phyloP scores from a whole-genome alignment of 23 red algal species.

The Chondrus crispus region DNA sequence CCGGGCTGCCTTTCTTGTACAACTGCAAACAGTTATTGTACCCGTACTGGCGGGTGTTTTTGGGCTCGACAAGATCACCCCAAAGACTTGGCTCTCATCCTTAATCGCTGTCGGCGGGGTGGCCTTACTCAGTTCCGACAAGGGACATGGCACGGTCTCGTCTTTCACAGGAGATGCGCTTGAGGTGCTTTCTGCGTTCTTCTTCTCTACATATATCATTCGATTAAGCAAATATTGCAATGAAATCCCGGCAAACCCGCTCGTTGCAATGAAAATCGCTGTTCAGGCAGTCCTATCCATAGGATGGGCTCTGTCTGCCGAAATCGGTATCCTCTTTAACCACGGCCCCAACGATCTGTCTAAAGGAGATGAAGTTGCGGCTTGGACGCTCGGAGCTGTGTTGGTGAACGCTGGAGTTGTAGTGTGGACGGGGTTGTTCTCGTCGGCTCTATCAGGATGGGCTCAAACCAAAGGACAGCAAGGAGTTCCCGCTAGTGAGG shows the following conservation, averaged over 20 bases:
- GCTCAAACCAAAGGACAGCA: constrained; percentile 83
- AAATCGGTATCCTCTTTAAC: not conserved
- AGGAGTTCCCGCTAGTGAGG: constrained; percentile 65
- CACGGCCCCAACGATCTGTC: not conserved
- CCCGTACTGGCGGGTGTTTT: constrained; percentile 69
- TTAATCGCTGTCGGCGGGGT: constrained; percentile 75
- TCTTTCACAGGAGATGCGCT: constrained; percentile 78
- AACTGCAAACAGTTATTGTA: constrained; percentile 92
- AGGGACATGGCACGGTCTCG: constrained; percentile 55
- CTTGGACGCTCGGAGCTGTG: constrained; percentile 47
- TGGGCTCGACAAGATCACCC: constrained; percentile 46
- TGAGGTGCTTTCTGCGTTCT: constrained; percentile 81
- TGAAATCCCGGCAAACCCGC: constrained; percentile 42
- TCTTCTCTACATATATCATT: constrained; percentile 86
- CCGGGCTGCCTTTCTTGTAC: constrained; percentile 86
- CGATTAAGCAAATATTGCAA: constrained; percentile 69
- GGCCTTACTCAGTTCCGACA: constrained; percentile 77
- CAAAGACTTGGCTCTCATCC: constrained; percentile 43
- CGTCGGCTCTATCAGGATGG: constrained; percentile 77
- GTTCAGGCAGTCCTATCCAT: constrained; percentile 80
- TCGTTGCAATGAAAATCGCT: constrained; percentile 81
- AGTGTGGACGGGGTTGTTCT: constrained; percentile 76
- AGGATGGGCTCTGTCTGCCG: constrained; percentile 55
- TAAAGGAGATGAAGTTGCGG: not conserved
- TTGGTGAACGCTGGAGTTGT: constrained; percentile 59